Evolutionary conservation across 768 basidiomycete species (phyloP), one percentile per base, ranked within the genome.

Genomic region (Holtermannia corniformis): DNA sequence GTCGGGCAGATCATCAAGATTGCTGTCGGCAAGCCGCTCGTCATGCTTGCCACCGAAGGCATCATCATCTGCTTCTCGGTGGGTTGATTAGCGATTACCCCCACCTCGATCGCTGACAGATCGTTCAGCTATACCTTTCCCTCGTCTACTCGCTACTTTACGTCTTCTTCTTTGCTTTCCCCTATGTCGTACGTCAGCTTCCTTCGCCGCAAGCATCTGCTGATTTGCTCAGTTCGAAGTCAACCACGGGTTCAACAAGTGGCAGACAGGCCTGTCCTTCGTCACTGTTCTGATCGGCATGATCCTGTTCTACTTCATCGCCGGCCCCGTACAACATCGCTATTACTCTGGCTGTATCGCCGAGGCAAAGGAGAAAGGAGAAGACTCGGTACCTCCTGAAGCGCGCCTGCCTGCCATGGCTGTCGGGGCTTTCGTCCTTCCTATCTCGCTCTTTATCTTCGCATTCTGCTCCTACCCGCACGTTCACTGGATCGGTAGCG

Each of bases 401-500:
- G 49, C 58, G 11, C 50, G 68, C 4, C 47, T 70, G 5, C 60
- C 61, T 42, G 52, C 62, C 2, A 68, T 68, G 66, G 65, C 70
- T 59, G 49, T 57, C 23, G 63, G 70, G 42, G 44, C 60, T 3
- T 25, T 68, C 19, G 12, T 81, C 2, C 74, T 87, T 10, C 86
- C 88, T 0, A 67, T 80, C 12, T 86, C 86, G 0, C 71, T 87
- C 12, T 70, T 89, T 20, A 74, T 88, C 4, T 67, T 80, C 4
- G 86, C 87, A 1, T 89, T 86, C 85, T 74, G 79, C 0, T 81
- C 82, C 3, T 72, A 84, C 58, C 59, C 74, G 0, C 65, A 73
- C 12, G 65, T 82, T 0, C 80, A 80, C 54, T 90, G 87, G 87
- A 80, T 87, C 45, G 81, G 74, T 0, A 78, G 80, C 1, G 83